Conservation (phyloP, 2,329 filamentous ascomycete genomes). For the Ophiocordyceps australis region DNA sequence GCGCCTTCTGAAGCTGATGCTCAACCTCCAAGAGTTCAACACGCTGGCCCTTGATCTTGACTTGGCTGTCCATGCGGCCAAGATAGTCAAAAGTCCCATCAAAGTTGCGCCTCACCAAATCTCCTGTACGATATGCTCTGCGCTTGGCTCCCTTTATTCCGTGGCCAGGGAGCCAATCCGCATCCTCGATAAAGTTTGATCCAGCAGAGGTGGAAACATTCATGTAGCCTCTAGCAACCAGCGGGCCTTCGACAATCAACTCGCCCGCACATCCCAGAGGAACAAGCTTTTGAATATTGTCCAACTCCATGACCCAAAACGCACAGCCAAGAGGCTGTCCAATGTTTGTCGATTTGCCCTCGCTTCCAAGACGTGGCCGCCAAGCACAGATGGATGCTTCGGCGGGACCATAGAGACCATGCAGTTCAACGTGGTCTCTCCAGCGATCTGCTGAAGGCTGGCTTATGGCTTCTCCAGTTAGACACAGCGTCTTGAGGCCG, state of each 20-base stretch:
- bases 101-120: constrained; percentile 20
- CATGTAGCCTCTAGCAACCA: constrained; percentile 29
- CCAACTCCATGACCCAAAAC: constrained; percentile 11
- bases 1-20: not conserved
- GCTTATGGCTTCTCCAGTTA: constrained; percentile 1
- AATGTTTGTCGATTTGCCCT: not conserved
- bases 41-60: constrained; percentile 37
- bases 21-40: constrained; percentile 23
- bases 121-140: constrained; percentile 23
- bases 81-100: constrained; percentile 22
- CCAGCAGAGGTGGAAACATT: constrained; percentile 23
- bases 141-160: not conserved
- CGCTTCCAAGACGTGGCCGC: not conserved
- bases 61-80: constrained; percentile 34
- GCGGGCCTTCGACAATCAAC: constrained; percentile 18
- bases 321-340: not conserved
- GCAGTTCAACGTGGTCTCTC: not conserved
- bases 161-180: not conserved
- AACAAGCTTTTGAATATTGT: constrained; percentile 7
- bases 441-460: not conserved
- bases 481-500: not conserved
- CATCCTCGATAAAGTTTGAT: constrained; percentile 8
- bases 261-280: constrained; percentile 13
- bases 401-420: not conserved
- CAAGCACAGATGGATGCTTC: not conserved